These are phyloP conservation scores for Botrytis porri DNA, from an alignment of 2,329 filamentous ascomycete genomes.

Conservation along the genomic window DNA sequence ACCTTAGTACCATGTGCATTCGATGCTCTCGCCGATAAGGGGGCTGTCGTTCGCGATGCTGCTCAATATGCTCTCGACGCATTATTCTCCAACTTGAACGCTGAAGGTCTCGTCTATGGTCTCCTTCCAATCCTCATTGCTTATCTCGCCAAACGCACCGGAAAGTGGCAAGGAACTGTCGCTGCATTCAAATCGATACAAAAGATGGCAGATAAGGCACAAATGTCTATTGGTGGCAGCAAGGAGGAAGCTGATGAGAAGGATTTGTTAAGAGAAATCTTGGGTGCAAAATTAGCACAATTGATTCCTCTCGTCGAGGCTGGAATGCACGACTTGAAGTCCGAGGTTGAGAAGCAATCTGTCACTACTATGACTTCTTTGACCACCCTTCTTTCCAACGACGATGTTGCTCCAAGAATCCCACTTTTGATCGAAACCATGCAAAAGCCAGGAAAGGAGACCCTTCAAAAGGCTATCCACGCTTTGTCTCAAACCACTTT, in stretches of 20 bases:
- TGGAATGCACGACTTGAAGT: constrained; percentile 96
- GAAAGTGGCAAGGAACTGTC: constrained; percentile 96
- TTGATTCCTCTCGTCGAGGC: constrained; percentile 88
- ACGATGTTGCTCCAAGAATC: constrained; percentile 90
- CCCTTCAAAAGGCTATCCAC: constrained; percentile 92
- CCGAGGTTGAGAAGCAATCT: constrained; percentile 85
- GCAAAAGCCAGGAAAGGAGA: constrained; percentile 86
- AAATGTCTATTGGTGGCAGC: constrained; percentile 73
- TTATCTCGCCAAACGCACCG: constrained; percentile 79
- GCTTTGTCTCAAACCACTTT: constrained; percentile 98
- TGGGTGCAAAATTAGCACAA: constrained; percentile 82
- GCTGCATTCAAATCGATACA: constrained; percentile 81
- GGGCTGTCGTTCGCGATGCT: constrained; percentile 80
- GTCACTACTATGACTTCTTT: constrained; percentile 87
- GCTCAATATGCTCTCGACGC: constrained; percentile 93
- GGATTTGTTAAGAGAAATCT: constrained; percentile 82
- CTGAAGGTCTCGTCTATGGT: constrained; percentile 80
- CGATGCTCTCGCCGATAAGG: constrained; percentile 88
- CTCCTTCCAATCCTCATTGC: constrained; percentile 71
- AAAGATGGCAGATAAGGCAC: constrained; percentile 91
- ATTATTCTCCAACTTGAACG: constrained; percentile 72
- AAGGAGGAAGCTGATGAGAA: constrained; percentile 84
- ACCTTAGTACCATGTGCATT: constrained; percentile 70
- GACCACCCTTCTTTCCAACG: constrained; percentile 87
- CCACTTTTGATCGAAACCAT: constrained; percentile 91